Evolutionary conservation across 2,329 filamentous ascomycete species (phyloP), one percentile per base, ranked within the genome.

Genomic region (Leptographium radiaticola): DNA sequence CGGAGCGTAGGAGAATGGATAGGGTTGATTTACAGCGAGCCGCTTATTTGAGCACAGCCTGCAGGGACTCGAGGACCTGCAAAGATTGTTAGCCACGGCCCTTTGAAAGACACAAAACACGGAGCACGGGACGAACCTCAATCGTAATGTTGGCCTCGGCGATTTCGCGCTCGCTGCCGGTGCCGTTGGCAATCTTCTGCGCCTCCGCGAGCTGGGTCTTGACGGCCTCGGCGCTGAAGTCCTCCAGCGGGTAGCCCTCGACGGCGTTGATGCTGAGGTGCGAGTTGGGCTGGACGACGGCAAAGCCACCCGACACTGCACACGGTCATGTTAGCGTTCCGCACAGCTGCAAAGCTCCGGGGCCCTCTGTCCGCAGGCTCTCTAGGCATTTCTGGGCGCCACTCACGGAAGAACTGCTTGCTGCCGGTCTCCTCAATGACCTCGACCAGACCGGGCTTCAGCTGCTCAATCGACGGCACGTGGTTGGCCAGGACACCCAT

Each of bases 401-500:
- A 83, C 89, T 65, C 87, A 95, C 90, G 81, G 86, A 98, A 98
- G 79, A 93, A 98, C 75, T 94, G 88, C 83, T 98, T 98, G 86
- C 71, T 78, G 67, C 89, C 87, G 67, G 75, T 81, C 81, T 98
- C 93, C 79, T 97, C 91, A 63, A 97, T 82, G 68, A 98, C 80
- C 79, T 97, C 91, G 63, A 98, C 80, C 63, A 97, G 75, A 67
- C 93, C 93, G 58, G 93, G 90, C 82, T 94, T 95, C 73, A 98
- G 80, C 80, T 98, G 93, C 80, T 98, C 93, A 68, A 98, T 97
- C 59, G 90, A 89, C 61, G 93, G 90, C 66, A 98, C 93, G 82
- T 98, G 93, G 80, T 93, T 94, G 71, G 93, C 93, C 69, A 98
- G 86, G 66, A 98, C 86, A 86, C 93, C 93, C 93, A 98, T 98